Evolutionary conservation across 139 green algal species (phyloP).

Genomic region (Chlorella ohadii): DNA sequence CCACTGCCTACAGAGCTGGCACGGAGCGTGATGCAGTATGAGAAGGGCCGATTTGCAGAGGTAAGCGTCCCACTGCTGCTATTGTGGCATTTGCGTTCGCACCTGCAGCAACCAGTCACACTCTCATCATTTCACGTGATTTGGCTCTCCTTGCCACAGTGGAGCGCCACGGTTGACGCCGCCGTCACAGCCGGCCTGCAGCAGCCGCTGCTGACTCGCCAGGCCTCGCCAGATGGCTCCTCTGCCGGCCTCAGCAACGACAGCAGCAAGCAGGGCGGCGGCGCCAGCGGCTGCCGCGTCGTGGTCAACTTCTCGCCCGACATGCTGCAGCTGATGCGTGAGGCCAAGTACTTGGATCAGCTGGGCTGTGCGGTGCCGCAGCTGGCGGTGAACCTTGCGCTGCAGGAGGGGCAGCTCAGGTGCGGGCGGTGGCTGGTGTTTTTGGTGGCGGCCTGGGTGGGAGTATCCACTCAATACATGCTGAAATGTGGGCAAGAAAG

Average conservation of each 20-base stretch:
- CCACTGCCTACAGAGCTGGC: conserved; percentile 70
- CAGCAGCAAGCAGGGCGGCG: neutral
- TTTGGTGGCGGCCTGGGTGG: conserved; percentile 51
- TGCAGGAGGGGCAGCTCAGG: conserved; percentile 86
- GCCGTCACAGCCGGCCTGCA: conserved; percentile 78
- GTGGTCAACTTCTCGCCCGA: conserved; percentile 83
- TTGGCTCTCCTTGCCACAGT: conserved; percentile 39
- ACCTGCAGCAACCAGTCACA: too few relatives aligned
- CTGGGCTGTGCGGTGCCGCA: conserved; percentile 90
- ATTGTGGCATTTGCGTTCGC: too few relatives aligned
- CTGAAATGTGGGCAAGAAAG: too few relatives aligned
- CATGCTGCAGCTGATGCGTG: conserved; percentile 77
- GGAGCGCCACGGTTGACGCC: conserved; percentile 74
- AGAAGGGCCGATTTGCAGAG: conserved; percentile 79
- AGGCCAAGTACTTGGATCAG: conserved; percentile 89
- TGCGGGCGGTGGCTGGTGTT: conserved; percentile 35
- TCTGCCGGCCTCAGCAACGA: neutral
- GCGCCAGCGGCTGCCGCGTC: conserved; percentile 32
- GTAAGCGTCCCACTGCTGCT: too few relatives aligned
- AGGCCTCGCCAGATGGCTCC: neutral
- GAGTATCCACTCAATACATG: too few relatives aligned
- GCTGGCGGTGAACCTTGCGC: conserved; percentile 81
- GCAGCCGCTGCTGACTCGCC: conserved; percentile 65
- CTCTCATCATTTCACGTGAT: too few relatives aligned
- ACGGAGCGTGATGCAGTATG: conserved; percentile 82